Evolutionary conservation across 2,329 filamentous ascomycete species (phyloP), one percentile per base, ranked within the genome.

Genomic region (Exophiala alcalophila): DNA sequence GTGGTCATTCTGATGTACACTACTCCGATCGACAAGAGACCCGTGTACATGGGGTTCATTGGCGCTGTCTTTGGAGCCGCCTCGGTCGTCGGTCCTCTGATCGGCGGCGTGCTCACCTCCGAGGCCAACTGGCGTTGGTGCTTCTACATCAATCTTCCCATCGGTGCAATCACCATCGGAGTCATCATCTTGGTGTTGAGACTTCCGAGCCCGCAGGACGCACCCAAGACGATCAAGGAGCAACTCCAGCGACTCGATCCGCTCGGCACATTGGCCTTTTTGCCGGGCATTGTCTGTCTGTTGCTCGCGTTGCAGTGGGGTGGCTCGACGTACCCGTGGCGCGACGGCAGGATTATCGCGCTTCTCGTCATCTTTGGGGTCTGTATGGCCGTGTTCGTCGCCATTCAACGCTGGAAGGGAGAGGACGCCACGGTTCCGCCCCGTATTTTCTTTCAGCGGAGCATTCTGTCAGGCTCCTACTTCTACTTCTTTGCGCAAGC

Each of bases 301-400:
- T 46, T 68, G 2, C 57, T 68, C 7, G 66, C 62, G 0, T 49
- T 70, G 2, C 61, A 67, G 34, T 69, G 63, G 60, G 68, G 69
- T 12, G 65, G 68, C 3, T 64, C 64, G 7, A 65, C 59, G 21
- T 65, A 69, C 24, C 26, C 61, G 1, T 76, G 72, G 72, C 55
- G 50, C 18, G 64, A 62, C 47, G 57, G 55, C 5, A 64, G 61
- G 6, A 64, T 75, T 35, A 69, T 74, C 34, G 65, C 63, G 0
- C 59, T 76, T 4, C 67, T 77, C 18, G 63, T 73, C 1, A 59
- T 76, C 3, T 72, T 72, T 44, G 53, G 54, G 0, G 10, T 65
- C 16, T 39, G 65, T 10, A 46, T 57, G 8, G 41, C 59, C 18
- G 45, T 70, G 14, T 81, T 81, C 47, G 50, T 72, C 21, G 65